Evolutionary conservation across 192 early-diverging fungal genomes (phyloP), one percentile per base, ranked within the genome.

Genomic region (Coemansia sp.): DNA sequence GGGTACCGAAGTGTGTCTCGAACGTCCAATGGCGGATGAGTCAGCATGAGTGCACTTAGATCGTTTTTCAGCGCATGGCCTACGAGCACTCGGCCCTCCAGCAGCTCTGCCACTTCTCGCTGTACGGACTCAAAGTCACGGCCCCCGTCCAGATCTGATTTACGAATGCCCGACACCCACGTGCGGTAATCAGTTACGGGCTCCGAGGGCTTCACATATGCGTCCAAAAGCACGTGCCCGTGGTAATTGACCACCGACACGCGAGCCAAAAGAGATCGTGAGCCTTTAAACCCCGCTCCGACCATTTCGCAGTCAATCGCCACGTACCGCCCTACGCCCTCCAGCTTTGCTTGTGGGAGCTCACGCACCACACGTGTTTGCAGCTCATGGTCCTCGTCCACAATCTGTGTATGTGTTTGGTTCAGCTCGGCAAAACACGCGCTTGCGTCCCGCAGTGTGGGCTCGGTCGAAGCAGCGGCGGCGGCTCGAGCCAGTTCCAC

Each of bases 271-370:
- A 87, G 89, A n/a, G 97, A 96, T 27, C 88, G 69, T 14, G 54
- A 72, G 2, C 95, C 97, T 37, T 88, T 87, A 24, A 85, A 85
- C 9, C 96, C 97, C 17, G 93, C 93, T 32, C 97, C 96, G 23
- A 99, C 96, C 96, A 97, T 98, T 80, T 99, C 97, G 77, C 97
- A 99, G 87, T 99, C 97, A 9, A 99, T 93, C 8, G 89, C 95
- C 4, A 99, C 65, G 70, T 87, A 98, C 69, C 93, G 95, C 45
- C 97, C 97, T 7, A 56, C 39, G 1, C 77, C 63, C 32, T 79
- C 67, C 21, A 64, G 64, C 56, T 70, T 76, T 32, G 71, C 67
- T 58, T 58, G 58, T 17, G 65, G 43, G 5, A 35, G 54, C 48
- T 56, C 53, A n/a, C 58, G 39, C 32, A 49, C 65, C 41, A n/a